Evolutionary conservation across 192 early-diverging fungal species (phyloP), one percentile per base, ranked within the genome.

Genomic region (Umbelopsis isabellina): DNA sequence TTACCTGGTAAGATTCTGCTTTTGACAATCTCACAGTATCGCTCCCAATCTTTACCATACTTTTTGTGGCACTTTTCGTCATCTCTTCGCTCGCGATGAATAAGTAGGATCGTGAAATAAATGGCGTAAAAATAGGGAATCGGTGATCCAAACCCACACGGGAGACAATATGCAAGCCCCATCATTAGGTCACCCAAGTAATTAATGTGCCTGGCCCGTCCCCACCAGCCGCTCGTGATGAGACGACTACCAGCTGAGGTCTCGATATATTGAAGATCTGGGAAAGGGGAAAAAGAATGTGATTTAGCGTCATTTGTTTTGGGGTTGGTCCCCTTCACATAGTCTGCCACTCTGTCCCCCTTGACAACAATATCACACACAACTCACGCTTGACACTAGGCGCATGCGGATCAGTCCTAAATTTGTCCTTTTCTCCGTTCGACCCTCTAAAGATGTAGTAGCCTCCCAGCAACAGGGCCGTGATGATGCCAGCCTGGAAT

Each of bases 171-270:
- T 11, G 95, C 87, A 49, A 97, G 79, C 20, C 89, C 88, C 89
- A 92, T 95, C 33, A 99, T 72, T 93, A 94, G 97, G 85, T 99
- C 97, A 25, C 95, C 91, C 50, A 89, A 75, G 82, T 98, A 98
- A 81, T 98, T 98, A 73, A 97, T 91, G 52, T 98, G 93, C 22
- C 97, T 84, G 7, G 97, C 90, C 55, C 84, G 78, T 11, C 95
- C 95, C 97, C 97, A 98, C 97, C 95, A 98, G 18, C 97, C 94
- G 65, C 85, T 88, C 68, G 89, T 82, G 41, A 98, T 80, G 61
- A 98, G 84, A 66, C 84, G 85, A 50, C 87, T 90, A 46, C 97
- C 97, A 7, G 89, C 55, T 67, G 89, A 80, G 5, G 95, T 97
- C 49, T 88, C 82, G 53, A 98, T 93, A 79, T 88, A 97, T 76